phyloP scores from a whole-genome alignment of 768 basidiomycete species.

The Trametes maxima region DNA sequence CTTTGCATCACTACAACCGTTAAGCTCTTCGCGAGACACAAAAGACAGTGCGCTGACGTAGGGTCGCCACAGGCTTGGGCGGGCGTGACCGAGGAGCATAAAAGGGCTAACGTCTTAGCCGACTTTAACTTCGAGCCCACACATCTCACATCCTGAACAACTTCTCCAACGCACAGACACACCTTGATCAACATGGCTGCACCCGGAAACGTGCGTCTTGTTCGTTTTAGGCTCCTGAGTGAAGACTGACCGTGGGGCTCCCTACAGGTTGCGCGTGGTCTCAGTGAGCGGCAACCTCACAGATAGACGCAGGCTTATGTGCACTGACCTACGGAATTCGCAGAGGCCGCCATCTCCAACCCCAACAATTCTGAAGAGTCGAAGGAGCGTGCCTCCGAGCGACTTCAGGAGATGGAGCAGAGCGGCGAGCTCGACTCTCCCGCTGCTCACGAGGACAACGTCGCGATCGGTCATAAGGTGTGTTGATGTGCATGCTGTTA shows the following conservation, averaged over 20 bases:
- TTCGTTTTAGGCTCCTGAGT: too few species aligned
- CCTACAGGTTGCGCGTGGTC: slow-evolving; percentile 22
- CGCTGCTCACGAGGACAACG: slow-evolving; percentile 19
- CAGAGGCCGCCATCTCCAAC: slow-evolving; percentile 24
- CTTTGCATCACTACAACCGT: neutral
- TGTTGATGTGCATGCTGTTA: neutral
- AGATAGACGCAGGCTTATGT: neutral
- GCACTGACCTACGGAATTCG: slow-evolving; percentile 24
- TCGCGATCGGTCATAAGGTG: slow-evolving; percentile 27
- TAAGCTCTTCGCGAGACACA: neutral
- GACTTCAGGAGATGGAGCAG: slow-evolving; percentile 16
- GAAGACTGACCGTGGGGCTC: neutral
- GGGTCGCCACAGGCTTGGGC: neutral
- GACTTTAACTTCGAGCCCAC: too few species aligned
- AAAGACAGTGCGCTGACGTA: neutral
- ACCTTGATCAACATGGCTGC: slow-evolving; percentile 9
- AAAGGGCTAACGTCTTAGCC: neutral
- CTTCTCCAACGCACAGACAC: neutral
- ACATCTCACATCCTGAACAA: neutral
- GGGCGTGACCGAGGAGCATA: neutral
- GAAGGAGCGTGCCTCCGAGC: slow-evolving; percentile 18
- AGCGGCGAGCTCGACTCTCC: slow-evolving; percentile 19
- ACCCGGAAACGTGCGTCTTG: slow-evolving; percentile 18
- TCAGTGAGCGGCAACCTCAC: slow-evolving; percentile 6
- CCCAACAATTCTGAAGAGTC: slow-evolving; percentile 24